Base-by-base conservation (phyloP, 2,329 filamentous ascomycete genomes). In the Aureobasidium sp. region DNA sequence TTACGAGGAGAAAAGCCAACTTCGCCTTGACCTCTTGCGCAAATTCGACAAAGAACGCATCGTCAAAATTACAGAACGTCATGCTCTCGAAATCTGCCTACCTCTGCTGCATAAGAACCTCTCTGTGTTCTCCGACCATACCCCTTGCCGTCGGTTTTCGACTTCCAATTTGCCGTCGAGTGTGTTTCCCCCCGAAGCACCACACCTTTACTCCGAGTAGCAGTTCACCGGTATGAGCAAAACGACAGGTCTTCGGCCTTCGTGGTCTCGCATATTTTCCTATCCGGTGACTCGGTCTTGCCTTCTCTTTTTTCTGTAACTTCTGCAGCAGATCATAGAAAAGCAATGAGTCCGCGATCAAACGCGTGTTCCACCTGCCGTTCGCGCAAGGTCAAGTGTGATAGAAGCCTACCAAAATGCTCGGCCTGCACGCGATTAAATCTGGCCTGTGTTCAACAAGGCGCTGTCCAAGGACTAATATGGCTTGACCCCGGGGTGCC, bases 281-380 rank as follows among this genome's bases (percentile, higher is more conserved):
- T 17, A 58, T 58, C 40, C 37, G 31, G 40, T 57, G 13, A 45
- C 53, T 57, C 55, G 55, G 55, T 47, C 43, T 49, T 58, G 42
- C 43, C 42, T 49, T 58, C 43, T 46, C 54, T 57, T 57, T 37
- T 57, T 46, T 46, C 43, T 57, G 55, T 23, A 23, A 40, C 10
- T n/a, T 40, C 29, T n/a, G 33, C 43, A 47, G 53, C 53, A 57
- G 29, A 46, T 57, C 53, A 57, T 19, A 23, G 21, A 27, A 31
- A 43, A 35, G 25, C 25, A 49, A 51, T 60, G 57, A 60, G 45
- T 45, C 55, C 42, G 43, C 42, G 43, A 40, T 47, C 42, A 29
- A 58, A 58, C 43, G 57, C 57, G 46, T 60, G 58, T 55, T 53
- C 38, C 8, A 60, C 49, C 31, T 60, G 58, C 42, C 58, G 58